Evolutionary conservation across 768 basidiomycete genomes (phyloP), one percentile per base, ranked within the genome.

Genomic region (Clitopilus passeckerianus): DNA sequence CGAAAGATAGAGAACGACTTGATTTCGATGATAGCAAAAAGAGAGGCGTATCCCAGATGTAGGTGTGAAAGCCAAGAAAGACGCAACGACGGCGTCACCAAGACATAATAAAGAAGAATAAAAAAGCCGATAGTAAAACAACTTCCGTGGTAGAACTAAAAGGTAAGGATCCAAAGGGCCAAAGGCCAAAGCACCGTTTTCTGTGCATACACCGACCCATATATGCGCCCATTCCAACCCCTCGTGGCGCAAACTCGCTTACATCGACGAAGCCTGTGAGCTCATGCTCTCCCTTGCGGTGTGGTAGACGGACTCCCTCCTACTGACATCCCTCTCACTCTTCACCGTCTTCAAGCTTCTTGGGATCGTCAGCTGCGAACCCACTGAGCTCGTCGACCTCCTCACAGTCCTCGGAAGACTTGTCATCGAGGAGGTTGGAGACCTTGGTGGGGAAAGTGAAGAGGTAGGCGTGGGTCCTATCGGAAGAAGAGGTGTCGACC

Each of bases 221-320:
- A n/a, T n/a, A 14, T 41, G n/a, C n/a, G n/a, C n/a, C n/a, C n/a
- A n/a, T n/a, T n/a, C n/a, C n/a, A n/a, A 41, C 3, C 12, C 37
- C 14, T 12, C n/a, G 5, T 41, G 10, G 14, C 37, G 12, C 37
- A 15, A 41, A 15, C 46, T 5, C 6, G 46, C 46, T 50, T 12
- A 50, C 46, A 50, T 50, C 46, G 46, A 50, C 46, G 46, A 50
- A 50, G 46, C 46, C n/a, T 50, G 46, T 50, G 46, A 50, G 46
- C 46, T 50, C 46, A 50, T 50, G 46, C 46, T 50, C 46, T 50
- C 46, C 46, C 46, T n/a, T 23, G 46, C 46, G 18, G 46, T 50
- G 18, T 50, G 22, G 18, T 50, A 50, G 18, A 20, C 46, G 2
- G 46, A 50, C 10, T 50, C 46, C 10, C 46, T 50, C 46, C 46